Conservation (phyloP, 2,329 filamentous ascomycete genomes). For the Calonectria ilicicola region DNA sequence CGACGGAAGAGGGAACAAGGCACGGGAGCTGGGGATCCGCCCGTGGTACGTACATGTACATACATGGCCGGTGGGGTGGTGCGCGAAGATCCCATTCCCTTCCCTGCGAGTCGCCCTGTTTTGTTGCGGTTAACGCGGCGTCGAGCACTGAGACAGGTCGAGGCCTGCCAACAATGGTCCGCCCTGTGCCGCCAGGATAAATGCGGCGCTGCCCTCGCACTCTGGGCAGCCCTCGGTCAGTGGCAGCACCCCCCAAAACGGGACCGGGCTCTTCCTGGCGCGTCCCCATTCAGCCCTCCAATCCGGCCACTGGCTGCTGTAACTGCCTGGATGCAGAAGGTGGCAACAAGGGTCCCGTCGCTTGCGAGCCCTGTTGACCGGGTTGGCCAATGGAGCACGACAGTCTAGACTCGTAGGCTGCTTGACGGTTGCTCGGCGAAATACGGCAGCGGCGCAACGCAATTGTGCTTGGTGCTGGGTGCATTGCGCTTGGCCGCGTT, state of each 20-base stretch:
- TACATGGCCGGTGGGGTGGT: background rate
- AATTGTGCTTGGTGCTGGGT: too few species aligned
- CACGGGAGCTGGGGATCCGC: slow-evolving; percentile 2
- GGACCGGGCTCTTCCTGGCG: slow-evolving; percentile 14
- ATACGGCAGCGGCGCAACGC: background rate
- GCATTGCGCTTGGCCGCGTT: background rate
- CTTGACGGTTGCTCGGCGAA: background rate
- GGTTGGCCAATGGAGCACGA: background rate
- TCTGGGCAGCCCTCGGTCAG: slow-evolving; percentile 6
- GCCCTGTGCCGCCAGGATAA: slow-evolving; percentile 16
- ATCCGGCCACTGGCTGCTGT: slow-evolving; percentile 27
- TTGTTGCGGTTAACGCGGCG: slow-evolving; percentile 17
- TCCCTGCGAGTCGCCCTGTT: background rate
- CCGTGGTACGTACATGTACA: background rate
- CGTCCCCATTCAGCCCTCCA: slow-evolving; percentile 14
- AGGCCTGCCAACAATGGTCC: background rate
- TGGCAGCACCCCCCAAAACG: slow-evolving; percentile 5
- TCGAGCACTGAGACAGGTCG: background rate
- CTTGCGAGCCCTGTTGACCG: slow-evolving; percentile 6
- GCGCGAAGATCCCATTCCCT: background rate
- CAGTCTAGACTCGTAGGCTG: background rate
- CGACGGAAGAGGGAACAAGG: slow-evolving; percentile 8
- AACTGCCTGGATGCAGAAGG: slow-evolving; percentile 33
- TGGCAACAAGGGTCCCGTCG: slow-evolving; percentile 28
- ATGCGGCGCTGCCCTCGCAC: slow-evolving; percentile 4